These are phyloP conservation scores for Neonothopanus nambi DNA, from an alignment of 1,284 basidiomycete species.

Conservation along the genomic window DNA sequence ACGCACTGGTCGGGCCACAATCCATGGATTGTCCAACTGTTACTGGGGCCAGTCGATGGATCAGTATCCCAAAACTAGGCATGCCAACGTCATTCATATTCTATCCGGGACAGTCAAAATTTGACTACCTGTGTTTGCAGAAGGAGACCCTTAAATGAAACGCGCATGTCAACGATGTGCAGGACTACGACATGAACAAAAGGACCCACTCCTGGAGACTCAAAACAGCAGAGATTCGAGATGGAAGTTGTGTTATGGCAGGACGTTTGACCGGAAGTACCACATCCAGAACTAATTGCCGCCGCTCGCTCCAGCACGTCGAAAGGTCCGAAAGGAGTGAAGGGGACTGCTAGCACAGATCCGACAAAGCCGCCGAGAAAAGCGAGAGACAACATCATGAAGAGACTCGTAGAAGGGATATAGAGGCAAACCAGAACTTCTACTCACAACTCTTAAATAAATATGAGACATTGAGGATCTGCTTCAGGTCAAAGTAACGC, in stretches of 20 bases:
- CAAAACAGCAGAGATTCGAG: constrained; percentile 51
- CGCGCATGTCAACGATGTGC: not conserved
- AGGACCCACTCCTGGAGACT: constrained; percentile 45
- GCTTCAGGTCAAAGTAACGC: no score
- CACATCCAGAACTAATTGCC: constrained; percentile 40
- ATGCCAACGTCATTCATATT: not conserved
- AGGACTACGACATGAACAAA: not conserved
- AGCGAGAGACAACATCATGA: no score
- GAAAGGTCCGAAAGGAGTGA: constrained; percentile 11
- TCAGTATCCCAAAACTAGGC: constrained; percentile 65
- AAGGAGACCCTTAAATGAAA: constrained; percentile 52
- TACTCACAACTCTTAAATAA: no score
- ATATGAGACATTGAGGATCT: no score
- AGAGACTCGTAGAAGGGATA: no score
- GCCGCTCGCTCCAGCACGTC: constrained; percentile 29
- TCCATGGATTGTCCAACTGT: constrained; percentile 79
- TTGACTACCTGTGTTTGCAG: constrained; percentile 58
- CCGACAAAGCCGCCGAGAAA: no score
- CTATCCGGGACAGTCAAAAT: not conserved
- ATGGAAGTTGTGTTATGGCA: constrained; percentile 46
- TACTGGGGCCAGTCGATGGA: constrained; percentile 60
- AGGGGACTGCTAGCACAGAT: no score
- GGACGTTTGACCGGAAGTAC: constrained; percentile 38
- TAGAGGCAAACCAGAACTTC: no score
- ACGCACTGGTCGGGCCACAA: constrained; percentile 72